Percentiles rank a stretch among this genome's conserved stretches.
These are phyloP conservation scores for Coniochaeta hoffmannii DNA, from an alignment of 2,329 filamentous ascomycete species.

Conservation along the genomic window DNA sequence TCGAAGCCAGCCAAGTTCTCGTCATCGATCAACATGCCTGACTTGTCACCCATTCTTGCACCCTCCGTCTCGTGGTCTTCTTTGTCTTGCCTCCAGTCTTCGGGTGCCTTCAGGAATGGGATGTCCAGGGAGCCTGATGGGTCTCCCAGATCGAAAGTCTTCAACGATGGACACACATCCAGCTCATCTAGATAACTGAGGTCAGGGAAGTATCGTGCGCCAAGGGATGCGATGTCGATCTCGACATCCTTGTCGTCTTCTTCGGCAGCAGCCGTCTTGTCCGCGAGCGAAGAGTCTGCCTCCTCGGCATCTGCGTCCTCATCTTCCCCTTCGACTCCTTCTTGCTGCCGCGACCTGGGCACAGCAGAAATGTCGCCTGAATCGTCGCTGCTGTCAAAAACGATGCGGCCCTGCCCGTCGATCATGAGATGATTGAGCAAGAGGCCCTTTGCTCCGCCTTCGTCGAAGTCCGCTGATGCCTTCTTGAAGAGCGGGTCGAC, in stretches of 20 bases:
- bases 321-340: constrained; percentile 27
- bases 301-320: constrained; percentile 31
- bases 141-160: constrained; percentile 86
- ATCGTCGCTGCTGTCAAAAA: constrained; percentile 98
- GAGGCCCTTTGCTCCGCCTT: constrained; percentile 92
- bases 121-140: constrained; percentile 80
- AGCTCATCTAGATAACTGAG: constrained; percentile 70
- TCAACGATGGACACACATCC: constrained; percentile 90
- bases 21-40: constrained; percentile 78
- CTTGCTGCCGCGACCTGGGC: constrained; percentile 28
- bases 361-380: constrained; percentile 42
- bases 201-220: constrained; percentile 78
- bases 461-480: constrained; percentile 94
- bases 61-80: constrained; percentile 60
- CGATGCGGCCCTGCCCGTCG: constrained; percentile 82
- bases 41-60: constrained; percentile 54
- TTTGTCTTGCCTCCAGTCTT: constrained; percentile 72
- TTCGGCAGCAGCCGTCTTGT: constrained; percentile 13
- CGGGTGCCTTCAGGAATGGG: constrained; percentile 81
- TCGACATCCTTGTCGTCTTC: constrained; percentile 54
- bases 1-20: constrained; percentile 79
- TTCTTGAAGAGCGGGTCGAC: constrained; percentile 99
- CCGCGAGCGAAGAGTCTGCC: constrained; percentile 25
- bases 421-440: constrained; percentile 96
- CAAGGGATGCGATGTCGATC: constrained; percentile 71